Percentiles rank a stretch among this genome's conserved stretches.
Conservation (phyloP, 2,329 filamentous ascomycete species). For the Xylaria sp. region DNA sequence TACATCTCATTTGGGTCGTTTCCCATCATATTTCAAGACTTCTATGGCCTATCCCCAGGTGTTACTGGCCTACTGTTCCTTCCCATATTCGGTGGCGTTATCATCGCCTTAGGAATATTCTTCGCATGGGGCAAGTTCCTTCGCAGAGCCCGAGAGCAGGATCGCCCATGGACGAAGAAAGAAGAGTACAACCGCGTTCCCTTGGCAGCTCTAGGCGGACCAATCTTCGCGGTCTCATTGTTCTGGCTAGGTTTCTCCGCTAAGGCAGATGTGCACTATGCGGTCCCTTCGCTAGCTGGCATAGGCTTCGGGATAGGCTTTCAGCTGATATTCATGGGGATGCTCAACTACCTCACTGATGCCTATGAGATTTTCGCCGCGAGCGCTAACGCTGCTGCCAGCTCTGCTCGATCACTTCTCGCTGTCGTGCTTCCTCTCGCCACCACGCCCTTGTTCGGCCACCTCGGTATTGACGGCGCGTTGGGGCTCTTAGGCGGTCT, state of each 20-base stretch:
- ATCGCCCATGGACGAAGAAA: slow-evolving; percentile 67
- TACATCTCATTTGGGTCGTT: slow-evolving; percentile 83
- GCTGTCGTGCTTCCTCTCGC: slow-evolving; percentile 68
- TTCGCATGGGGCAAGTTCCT: slow-evolving; percentile 73
- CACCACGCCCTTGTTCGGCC: slow-evolving; percentile 61
- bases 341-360: slow-evolving; percentile 63
- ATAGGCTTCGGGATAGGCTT: slow-evolving; percentile 71
- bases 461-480: slow-evolving; percentile 61
- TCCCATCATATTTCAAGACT: slow-evolving; percentile 72
- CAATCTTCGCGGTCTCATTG: slow-evolving; percentile 66
- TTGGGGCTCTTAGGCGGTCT: slow-evolving; percentile 64
- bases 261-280: slow-evolving; percentile 59
- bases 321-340: slow-evolving; percentile 70
- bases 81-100: slow-evolving; percentile 72
- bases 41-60: slow-evolving; percentile 73
- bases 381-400: slow-evolving; percentile 64
- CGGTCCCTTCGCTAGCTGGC: slow-evolving; percentile 68
- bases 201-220: slow-evolving; percentile 76
- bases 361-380: slow-evolving; percentile 75
- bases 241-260: slow-evolving; percentile 74
- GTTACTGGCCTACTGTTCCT: slow-evolving; percentile 75
- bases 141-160: slow-evolving; percentile 59
- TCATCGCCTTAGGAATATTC: slow-evolving; percentile 69
- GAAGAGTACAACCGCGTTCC: slow-evolving; percentile 78
- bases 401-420: slow-evolving; percentile 60